Percentiles rank a stretch among this genome's conserved stretches.
Evolutionary conservation across 371 early-diverging fungal genomes (phyloP).

Genomic region (Haplosporangium sp.): DNA sequence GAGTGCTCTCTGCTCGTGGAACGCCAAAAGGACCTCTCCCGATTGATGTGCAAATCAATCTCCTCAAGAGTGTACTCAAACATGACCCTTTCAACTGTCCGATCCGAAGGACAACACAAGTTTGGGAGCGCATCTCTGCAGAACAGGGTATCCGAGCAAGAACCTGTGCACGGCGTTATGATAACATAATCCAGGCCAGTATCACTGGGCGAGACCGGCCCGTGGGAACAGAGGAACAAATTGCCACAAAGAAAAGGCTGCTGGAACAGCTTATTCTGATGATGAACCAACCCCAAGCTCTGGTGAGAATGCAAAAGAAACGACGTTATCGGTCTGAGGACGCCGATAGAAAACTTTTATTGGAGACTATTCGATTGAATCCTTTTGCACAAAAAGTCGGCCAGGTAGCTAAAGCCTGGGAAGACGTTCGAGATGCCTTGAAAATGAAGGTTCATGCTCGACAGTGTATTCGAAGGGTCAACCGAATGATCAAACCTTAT

Average conservation of each 20-base stretch:
- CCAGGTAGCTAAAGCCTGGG: constrained; percentile 54
- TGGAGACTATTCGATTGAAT: constrained; percentile 46
- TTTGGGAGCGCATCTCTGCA: constrained; percentile 43
- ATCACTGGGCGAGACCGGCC: constrained; percentile 46
- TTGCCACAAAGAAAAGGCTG: constrained; percentile 33
- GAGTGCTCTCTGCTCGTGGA: constrained; percentile 25
- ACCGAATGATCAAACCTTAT: constrained; percentile 52
- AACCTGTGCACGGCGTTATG: constrained; percentile 52
- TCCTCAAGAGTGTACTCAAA: constrained; percentile 35
- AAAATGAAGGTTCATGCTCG: constrained; percentile 54
- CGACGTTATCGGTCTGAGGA: constrained; percentile 53
- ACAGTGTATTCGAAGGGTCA: constrained; percentile 50
- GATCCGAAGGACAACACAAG: constrained; percentile 49
- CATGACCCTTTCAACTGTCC: constrained; percentile 57
- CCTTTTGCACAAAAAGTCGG: constrained; percentile 55
- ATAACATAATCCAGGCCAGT: constrained; percentile 53
- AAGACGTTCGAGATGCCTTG: constrained; percentile 48
- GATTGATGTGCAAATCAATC: constrained; percentile 38
- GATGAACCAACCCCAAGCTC: constrained; percentile 56
- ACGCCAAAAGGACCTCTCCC: constrained; percentile 46
- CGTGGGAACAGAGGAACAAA: constrained; percentile 35
- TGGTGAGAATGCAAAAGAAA: constrained; percentile 53
- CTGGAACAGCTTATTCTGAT: constrained; percentile 47
- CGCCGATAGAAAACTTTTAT: constrained; percentile 32
- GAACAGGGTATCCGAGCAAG: constrained; percentile 52